A percentile compares a stretch with the other conserved stretches of the same genome.
phyloP scores from a whole-genome alignment of 2,329 filamentous ascomycete genomes.

The Beauveria asiatica region DNA sequence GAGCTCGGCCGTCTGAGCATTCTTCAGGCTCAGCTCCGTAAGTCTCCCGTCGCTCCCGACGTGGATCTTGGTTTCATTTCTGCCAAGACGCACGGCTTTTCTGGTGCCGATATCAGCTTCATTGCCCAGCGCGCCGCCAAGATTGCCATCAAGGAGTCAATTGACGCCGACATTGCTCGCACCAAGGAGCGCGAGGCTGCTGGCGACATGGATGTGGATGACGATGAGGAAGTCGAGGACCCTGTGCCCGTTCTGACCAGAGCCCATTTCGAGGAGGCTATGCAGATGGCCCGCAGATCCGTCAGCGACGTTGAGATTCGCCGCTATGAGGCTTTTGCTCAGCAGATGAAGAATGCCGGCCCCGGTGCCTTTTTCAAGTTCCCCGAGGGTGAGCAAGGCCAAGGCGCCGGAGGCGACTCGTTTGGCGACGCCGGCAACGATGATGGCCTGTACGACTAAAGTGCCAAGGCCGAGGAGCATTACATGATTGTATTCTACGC shows the following conservation, averaged over 20 bases:
- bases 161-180: constrained; percentile 79
- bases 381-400: constrained; percentile 62
- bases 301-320: constrained; percentile 96
- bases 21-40: constrained; percentile 91
- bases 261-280: constrained; percentile 97
- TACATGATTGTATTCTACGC: constrained; percentile 13
- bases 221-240: constrained; percentile 69
- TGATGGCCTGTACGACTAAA: constrained; percentile 93
- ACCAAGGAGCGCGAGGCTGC: constrained; percentile 80
- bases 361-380: constrained; percentile 98
- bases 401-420: constrained; percentile 50
- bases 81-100: constrained; percentile 96
- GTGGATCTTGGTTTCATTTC: constrained; percentile 89
- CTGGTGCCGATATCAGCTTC: constrained; percentile 98
- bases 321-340: constrained; percentile 94
- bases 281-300: constrained; percentile 87
- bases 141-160: constrained; percentile 97
- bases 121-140: constrained; percentile 98
- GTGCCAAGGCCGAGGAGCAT: not conserved
- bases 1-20: constrained; percentile 84
- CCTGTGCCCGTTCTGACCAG: constrained; percentile 93
- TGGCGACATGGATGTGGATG: constrained; percentile 69
- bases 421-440: constrained; percentile 88
- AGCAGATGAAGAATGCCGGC: constrained; percentile 97
- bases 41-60: constrained; percentile 85